Evolutionary conservation across 2,329 filamentous ascomycete species (phyloP), one percentile per base, ranked within the genome.

Genomic region (Penicillium sp.): DNA sequence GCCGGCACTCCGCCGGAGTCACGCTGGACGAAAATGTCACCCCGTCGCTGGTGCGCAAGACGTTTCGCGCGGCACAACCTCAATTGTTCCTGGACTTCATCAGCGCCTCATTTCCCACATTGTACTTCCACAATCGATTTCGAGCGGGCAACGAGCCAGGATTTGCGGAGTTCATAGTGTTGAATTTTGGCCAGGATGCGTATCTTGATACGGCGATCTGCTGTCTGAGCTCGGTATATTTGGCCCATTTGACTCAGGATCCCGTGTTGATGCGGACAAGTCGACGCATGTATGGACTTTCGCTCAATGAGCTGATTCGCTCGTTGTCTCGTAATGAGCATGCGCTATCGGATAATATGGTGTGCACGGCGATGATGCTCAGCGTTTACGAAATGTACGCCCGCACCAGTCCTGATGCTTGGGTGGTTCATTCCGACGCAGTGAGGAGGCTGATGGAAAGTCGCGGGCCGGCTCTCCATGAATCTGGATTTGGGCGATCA

Each of bases 311-410:
- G 33, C 56, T 70, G 4, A 59, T 63, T 25, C 54, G 52, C 9
- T 60, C 64, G 1, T 38, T 71, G 1, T 52, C 63, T 18, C 59
- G 59, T 4, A 45, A 47, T 4, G 53, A 59, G 2, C 54, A 56
- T 5, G 64, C 63, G 0, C 57, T 62, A 45, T 65, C 64, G 18
- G 58, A 61, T 57, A 57, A 67, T 51, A 56, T 61, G 65, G 29
- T 69, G 25, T 53, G 65, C 53, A 53, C 74, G 2, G 59, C 63
- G 7, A 66, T 70, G 50, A 59, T 71, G 39, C 59, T 71, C 7
- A 67, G 62, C 9, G 64, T 70, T 9, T 72, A 67, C 44, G 68
- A 72, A 42, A 68, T 70, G 64, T 67, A 68, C 44, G 63, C 66
- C 9, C 64, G 62, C 32, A 68, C 69, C 4, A 61, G 57, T 8